Evolutionary conservation across 1,284 basidiomycete species (phyloP).

Genomic region (Anthracocystis walkeri): DNA sequence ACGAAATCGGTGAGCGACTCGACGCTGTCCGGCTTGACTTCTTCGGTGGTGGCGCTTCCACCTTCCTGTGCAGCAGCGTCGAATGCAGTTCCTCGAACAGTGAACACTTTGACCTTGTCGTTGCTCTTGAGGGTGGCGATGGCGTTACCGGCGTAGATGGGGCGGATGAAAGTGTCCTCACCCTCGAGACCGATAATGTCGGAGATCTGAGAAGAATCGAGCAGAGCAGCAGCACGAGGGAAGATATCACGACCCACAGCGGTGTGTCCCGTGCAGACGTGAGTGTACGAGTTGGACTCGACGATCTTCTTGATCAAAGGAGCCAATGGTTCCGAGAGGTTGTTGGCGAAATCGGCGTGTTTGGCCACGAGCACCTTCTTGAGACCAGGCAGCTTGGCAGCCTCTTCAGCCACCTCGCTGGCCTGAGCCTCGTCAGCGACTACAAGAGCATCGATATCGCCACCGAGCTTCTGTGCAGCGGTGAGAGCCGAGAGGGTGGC

Average conservation of each 20-base stretch:
- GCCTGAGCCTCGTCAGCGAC: conserved; percentile 81
- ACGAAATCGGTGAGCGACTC: conserved; percentile 77
- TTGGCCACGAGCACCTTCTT: conserved; percentile 70
- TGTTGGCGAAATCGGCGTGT: conserved; percentile 72
- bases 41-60: conserved; percentile 75
- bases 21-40: conserved; percentile 78
- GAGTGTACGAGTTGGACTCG: conserved; percentile 76
- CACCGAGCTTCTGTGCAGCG: conserved; percentile 83
- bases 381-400: conserved; percentile 80
- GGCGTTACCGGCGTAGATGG: conserved; percentile 98
- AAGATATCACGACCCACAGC: conserved; percentile 80
- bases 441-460: conserved; percentile 89
- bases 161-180: conserved; percentile 85
- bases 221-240: conserved; percentile 86
- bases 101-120: conserved; percentile 90
- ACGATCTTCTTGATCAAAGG: conserved; percentile 73
- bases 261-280: conserved; percentile 85
- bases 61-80: conserved; percentile 74
- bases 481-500: conserved; percentile 89
- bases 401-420: conserved; percentile 78
- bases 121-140: conserved; percentile 89
- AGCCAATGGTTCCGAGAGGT: conserved; percentile 71
- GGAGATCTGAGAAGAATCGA: conserved; percentile 79
- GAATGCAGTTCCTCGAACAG: conserved; percentile 94
- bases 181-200: conserved; percentile 90